These are phyloP conservation scores for Diaporthe eres DNA, from an alignment of 2,329 filamentous ascomycete species.

Conservation along the genomic window DNA sequence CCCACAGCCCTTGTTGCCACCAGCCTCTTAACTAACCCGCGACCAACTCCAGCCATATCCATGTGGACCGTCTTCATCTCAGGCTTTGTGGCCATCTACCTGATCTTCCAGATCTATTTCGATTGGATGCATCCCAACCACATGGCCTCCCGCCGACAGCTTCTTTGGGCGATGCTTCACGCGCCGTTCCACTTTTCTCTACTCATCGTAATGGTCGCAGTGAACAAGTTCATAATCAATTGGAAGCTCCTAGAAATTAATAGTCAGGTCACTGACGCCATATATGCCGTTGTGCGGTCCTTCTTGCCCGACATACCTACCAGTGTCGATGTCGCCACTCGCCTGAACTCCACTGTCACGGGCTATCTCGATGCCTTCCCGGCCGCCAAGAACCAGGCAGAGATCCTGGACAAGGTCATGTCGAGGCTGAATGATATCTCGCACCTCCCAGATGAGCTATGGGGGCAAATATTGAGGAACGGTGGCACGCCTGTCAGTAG, in stretches of 20 bases:
- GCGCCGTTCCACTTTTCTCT: constrained; percentile 75
- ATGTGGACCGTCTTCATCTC: constrained; percentile 41
- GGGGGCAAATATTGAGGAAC: constrained; percentile 1
- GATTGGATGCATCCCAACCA: constrained; percentile 76
- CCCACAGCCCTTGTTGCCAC: too few relatives aligned
- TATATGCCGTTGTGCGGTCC: constrained; percentile 11
- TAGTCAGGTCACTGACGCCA: background rate
- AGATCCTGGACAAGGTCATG: constrained; percentile 4
- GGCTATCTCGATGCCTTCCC: constrained; percentile 16
- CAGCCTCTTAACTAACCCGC: background rate
- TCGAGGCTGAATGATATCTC: constrained; percentile 15
- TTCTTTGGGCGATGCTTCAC: constrained; percentile 70
- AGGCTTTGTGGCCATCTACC: constrained; percentile 57
- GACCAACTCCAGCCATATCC: background rate
- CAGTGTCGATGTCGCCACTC: background rate
- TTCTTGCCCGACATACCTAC: constrained; percentile 21
- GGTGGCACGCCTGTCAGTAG: constrained; percentile 4
- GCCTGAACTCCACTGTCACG: constrained; percentile 28
- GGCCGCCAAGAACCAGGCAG: background rate
- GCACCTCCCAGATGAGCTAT: background rate
- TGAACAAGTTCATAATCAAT: constrained; percentile 69
- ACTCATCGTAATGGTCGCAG: constrained; percentile 73
- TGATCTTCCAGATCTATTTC: constrained; percentile 64
- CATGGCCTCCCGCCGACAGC: constrained; percentile 69
- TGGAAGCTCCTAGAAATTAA: constrained; percentile 56